A percentile compares a stretch with the other conserved stretches of the same genome.
Conservation (phyloP, 768 basidiomycete species). For the Kwoniella mangroviensis region DNA sequence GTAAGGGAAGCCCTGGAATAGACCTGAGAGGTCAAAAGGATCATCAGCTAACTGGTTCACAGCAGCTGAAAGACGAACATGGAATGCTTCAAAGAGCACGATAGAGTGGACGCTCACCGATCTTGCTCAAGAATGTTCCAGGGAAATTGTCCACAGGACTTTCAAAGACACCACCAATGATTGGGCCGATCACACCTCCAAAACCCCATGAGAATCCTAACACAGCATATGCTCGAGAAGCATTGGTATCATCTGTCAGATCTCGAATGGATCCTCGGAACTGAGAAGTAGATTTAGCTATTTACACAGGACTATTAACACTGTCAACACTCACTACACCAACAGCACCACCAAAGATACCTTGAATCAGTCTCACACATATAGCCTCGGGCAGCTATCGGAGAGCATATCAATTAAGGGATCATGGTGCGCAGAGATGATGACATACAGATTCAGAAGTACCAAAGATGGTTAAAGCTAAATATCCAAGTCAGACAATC, state of each 20-base stretch:
- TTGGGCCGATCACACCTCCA: conserved; percentile 69
- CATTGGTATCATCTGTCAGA: conserved; percentile 89
- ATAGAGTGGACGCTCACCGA: conserved; percentile 49
- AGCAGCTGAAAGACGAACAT: neutral
- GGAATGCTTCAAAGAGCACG: neutral
- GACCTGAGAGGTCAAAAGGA: conserved; percentile 35
- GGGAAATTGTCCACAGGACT: conserved; percentile 85
- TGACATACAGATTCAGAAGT: conserved; percentile 53
- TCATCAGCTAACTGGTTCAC: too few species aligned
- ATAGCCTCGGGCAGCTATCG: conserved; percentile 73
- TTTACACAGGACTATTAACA: neutral
- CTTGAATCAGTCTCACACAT: conserved; percentile 82
- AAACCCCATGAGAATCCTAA: conserved; percentile 97
- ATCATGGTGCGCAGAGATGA: conserved; percentile 57
- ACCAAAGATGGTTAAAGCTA: conserved; percentile 56
- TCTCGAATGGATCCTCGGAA: conserved; percentile 78
- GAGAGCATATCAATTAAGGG: conserved; percentile 72
- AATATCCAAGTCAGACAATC: neutral
- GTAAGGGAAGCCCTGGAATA: conserved; percentile 85
- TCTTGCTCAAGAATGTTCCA: conserved; percentile 65
- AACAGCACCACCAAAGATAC: conserved; percentile 89
- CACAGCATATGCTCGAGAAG: conserved; percentile 91
- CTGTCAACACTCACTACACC: conserved; percentile 69
- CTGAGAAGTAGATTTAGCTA: conserved; percentile 18
- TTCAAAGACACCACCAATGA: conserved; percentile 60